phyloP scores from a whole-genome alignment of 441 rosid species.

The Biscutella laevigata region DNA sequence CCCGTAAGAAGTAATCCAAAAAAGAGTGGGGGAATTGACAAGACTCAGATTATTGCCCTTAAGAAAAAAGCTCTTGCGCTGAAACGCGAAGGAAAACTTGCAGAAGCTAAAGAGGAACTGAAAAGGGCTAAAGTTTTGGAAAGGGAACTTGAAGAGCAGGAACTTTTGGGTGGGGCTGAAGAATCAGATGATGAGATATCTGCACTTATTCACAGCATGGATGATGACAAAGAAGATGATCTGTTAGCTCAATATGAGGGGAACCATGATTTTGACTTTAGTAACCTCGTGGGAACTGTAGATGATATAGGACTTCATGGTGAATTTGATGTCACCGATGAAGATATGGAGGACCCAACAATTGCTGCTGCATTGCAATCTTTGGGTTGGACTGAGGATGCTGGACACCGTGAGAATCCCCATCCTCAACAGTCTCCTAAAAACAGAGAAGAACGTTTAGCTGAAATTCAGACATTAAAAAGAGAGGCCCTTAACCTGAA shows the following conservation, averaged over 20 bases:
- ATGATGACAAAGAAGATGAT: conserved; percentile 48
- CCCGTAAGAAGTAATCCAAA: conserved; percentile 31
- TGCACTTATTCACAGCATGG: conserved; percentile 51
- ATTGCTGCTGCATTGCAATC: conserved; percentile 61
- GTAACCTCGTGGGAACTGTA: conserved; percentile 37
- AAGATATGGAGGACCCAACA: conserved; percentile 77
- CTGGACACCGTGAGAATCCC: conserved; percentile 25
- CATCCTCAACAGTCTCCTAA: conserved; percentile 19
- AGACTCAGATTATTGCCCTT: conserved; percentile 51
- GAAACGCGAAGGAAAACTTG: conserved; percentile 89
- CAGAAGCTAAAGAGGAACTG: conserved; percentile 92
- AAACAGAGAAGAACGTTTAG: conserved; percentile 35
- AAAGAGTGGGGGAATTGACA: conserved; percentile 38
- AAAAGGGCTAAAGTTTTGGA: conserved; percentile 84
- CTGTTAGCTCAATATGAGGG: conserved; percentile 33
- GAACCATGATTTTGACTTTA: conserved; percentile 32
- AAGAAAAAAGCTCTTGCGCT: conserved; percentile 71
- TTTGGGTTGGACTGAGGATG: conserved; percentile 72
- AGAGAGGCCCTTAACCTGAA: conserved; percentile 56
- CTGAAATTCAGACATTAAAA: conserved; percentile 53
- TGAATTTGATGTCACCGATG: conserved; percentile 73
- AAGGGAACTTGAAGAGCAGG: conserved; percentile 84
- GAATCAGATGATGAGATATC: conserved; percentile 92
- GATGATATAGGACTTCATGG: conserved; percentile 48
- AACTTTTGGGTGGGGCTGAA: conserved; percentile 59